Percentiles rank a stretch among this genome's conserved stretches.
These are phyloP conservation scores for Prunella vulgaris DNA, from an alignment of 257 asterid species.

Conservation along the genomic window DNA sequence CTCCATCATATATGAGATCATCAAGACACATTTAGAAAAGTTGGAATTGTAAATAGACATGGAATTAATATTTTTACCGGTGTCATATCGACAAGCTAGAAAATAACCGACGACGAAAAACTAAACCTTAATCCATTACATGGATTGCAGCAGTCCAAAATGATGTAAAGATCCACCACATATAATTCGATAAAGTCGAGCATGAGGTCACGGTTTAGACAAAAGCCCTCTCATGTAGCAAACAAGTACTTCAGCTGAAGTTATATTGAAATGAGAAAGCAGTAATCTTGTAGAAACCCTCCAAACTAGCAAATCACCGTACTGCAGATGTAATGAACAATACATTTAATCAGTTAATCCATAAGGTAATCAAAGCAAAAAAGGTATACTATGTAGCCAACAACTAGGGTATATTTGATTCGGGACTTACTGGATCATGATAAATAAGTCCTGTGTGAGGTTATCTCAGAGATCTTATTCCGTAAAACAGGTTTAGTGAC, in stretches of 20 bases:
- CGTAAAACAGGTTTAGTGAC: too few species aligned
- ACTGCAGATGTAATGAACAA: constrained; percentile 7
- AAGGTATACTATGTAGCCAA: background rate
- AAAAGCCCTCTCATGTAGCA: constrained; percentile 19
- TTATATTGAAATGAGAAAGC: constrained; percentile 15
- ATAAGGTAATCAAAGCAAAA: background rate
- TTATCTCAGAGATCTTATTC: too few species aligned
- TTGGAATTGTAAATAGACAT: constrained; percentile 2
- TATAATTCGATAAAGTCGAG: constrained; percentile 22
- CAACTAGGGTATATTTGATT: too few species aligned
- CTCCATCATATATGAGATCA: background rate
- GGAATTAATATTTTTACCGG: background rate
- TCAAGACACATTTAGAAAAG: background rate
- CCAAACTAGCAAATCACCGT: constrained; percentile 3
- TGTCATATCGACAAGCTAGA: constrained; percentile 5
- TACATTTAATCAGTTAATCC: background rate
- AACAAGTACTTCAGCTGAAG: constrained; percentile 13
- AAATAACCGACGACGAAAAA: constrained; percentile 10
- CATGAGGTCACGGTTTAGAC: constrained; percentile 13
- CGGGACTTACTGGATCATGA: too few species aligned
- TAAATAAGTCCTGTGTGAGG: too few species aligned
- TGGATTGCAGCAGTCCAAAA: constrained; percentile 20
- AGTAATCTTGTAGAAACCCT: constrained; percentile 17
- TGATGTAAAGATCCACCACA: constrained; percentile 6
- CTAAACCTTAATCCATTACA: constrained; percentile 14